Conservation (phyloP, 352 stramenopile genomes). For the Hyaloperonospora arabidopsidis region DNA sequence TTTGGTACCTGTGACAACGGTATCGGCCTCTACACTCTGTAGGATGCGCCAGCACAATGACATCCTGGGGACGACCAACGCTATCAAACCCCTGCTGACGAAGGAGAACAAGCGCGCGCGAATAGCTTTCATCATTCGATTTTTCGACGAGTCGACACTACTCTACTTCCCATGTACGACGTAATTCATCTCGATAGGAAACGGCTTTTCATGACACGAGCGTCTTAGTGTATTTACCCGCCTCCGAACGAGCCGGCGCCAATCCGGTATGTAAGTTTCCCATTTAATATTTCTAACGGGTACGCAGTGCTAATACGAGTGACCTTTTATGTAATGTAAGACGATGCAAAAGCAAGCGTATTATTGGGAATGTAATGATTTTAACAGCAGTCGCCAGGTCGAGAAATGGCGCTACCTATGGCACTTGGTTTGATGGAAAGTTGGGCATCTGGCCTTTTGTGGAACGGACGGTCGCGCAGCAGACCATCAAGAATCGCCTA, state of each 20-base stretch:
- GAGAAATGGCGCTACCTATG: neutral
- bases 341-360: slow-evolving; percentile 5
- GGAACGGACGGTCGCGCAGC: slow-evolving; percentile 5
- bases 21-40: neutral
- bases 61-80: neutral
- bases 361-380: slow-evolving; percentile 3
- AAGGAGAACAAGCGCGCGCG: neutral
- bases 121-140: neutral
- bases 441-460: slow-evolving; percentile 1
- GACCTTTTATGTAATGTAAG: neutral
- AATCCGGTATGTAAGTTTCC: neutral
- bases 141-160: slow-evolving; percentile 1
- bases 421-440: neutral
- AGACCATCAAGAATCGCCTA: slow-evolving; percentile 13
- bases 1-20: neutral
- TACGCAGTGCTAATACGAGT: neutral
- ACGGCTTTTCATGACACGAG: slow-evolving; percentile 5
- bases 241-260: neutral
- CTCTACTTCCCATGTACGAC: slow-evolving; percentile 9
- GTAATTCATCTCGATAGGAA: slow-evolving; percentile 12
- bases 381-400: neutral
- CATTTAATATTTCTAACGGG: neutral
- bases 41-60: neutral
- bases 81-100: slow-evolving; percentile 6
- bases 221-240: neutral